Evolutionary conservation across 306 rosid genomes (phyloP), one percentile per base, ranked within the genome.

Genomic region (Cucumis cinereus): DNA sequence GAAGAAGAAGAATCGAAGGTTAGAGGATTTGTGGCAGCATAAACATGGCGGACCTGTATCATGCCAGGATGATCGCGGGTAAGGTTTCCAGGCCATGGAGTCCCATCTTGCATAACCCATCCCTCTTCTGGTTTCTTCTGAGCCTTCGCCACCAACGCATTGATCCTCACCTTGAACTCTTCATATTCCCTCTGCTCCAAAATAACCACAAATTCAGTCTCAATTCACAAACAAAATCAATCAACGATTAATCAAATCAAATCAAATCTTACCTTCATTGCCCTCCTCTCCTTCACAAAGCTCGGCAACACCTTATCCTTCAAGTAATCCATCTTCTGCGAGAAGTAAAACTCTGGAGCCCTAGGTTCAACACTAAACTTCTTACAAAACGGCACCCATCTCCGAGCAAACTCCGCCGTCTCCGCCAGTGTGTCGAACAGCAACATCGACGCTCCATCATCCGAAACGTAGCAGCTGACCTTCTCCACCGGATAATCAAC

Each of bases 101-200:
- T 90, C 49, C 99, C 97, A 80, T 95, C 97, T 83, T 88, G 95
- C 96, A 94, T 89, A 52, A 94, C 90, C 98, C 98, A 94, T 45
- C 99, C 99, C 17, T 92, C 98, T 61, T 92, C 98, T 24, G 99
- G 99, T 84, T 89, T 95, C 84, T 92, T 95, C 80, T 63, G 86
- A 77, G 97, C 89, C 83, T 95, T 89, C 1, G 99, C 86, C 60
- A 90, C 98, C 82, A 95, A 75, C 53, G 95, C 90, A 77, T 95
- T 95, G 77, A 90, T 84, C 79, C 80, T 88, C 80, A 95, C 98
- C 80, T 92, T 92, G 82, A 95, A 95, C 82, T 95, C 99, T 78
- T 95, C 99, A 55, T 95, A 95, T 75, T 95, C 99, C 85, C 99
- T 95, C 99, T 95, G 81, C 35, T 2, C 20, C 53, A 14, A 50